Conservation (phyloP, 164 flowering plant genomes). For the Sedum album region DNA sequence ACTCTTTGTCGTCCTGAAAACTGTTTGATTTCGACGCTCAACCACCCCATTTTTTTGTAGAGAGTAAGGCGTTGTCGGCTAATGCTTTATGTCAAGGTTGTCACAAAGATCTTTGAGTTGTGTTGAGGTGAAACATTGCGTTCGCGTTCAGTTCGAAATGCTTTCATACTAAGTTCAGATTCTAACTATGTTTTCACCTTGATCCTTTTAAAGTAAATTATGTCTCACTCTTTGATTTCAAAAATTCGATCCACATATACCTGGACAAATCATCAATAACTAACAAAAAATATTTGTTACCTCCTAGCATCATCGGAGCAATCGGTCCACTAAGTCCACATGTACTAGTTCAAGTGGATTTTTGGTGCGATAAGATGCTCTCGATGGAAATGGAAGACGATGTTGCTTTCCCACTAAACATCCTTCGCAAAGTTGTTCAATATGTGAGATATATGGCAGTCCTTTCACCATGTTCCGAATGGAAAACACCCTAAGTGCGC, state of each 20-base stretch:
- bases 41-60: neutral
- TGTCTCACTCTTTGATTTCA: neutral
- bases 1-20: neutral
- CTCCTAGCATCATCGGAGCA: neutral
- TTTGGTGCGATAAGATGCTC: too few relatives aligned
- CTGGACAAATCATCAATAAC: neutral
- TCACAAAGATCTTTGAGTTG: neutral
- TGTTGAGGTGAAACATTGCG: neutral
- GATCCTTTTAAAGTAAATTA: neutral
- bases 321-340: too few relatives aligned
- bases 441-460: too few relatives aligned
- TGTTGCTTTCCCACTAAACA: too few relatives aligned
- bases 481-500: too few relatives aligned
- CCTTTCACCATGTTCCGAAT: too few relatives aligned
- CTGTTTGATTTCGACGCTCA: neutral
- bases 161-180: neutral
- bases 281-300: neutral
- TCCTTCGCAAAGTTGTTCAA: too few relatives aligned
- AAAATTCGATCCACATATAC: neutral
- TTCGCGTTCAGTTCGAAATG: neutral
- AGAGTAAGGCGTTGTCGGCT: neutral
- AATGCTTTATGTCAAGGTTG: neutral
- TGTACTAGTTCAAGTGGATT: too few relatives aligned
- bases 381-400: too few relatives aligned
- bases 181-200: neutral